Conservation (phyloP, 2,329 filamentous ascomycete species). For the Colletotrichum magnum region DNA sequence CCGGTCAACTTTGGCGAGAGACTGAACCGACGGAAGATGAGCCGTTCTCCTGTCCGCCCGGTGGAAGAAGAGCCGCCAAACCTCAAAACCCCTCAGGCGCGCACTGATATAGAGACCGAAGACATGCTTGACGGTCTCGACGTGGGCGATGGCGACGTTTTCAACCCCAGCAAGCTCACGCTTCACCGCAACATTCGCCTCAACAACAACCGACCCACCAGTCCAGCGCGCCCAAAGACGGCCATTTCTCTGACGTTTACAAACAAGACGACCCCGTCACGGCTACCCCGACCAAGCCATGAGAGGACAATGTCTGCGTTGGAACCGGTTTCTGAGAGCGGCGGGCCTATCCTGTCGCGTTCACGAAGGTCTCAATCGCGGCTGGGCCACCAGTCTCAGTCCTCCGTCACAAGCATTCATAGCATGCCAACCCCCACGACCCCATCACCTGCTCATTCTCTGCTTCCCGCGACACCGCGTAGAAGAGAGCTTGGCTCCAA, state of each 20-base stretch:
- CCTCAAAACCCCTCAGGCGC: slow-evolving; percentile 49
- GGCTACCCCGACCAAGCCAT: slow-evolving; percentile 84
- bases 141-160: slow-evolving; percentile 85
- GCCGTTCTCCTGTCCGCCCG: slow-evolving; percentile 67
- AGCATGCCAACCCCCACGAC: slow-evolving; percentile 74
- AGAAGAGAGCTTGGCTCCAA: slow-evolving; percentile 72
- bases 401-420: slow-evolving; percentile 75
- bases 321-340: slow-evolving; percentile 94
- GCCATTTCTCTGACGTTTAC: slow-evolving; percentile 93
- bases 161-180: slow-evolving; percentile 84
- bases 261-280: slow-evolving; percentile 79
- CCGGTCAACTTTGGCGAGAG: slow-evolving; percentile 87
- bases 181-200: slow-evolving; percentile 93
- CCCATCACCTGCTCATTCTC: slow-evolving; percentile 66
- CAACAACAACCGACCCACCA: slow-evolving; percentile 78
- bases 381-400: slow-evolving; percentile 77
- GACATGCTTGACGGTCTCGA: slow-evolving; percentile 92
- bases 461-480: slow-evolving; percentile 71
- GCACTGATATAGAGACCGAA: slow-evolving; percentile 68
- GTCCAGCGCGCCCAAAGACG: slow-evolving; percentile 79
- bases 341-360: slow-evolving; percentile 74
- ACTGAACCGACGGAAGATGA: slow-evolving; percentile 78
- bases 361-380: slow-evolving; percentile 76
- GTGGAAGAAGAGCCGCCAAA: slow-evolving; percentile 54
- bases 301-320: slow-evolving; percentile 77